Conservation (phyloP, 163 green algal genomes). For the Chlamydomonas reinhardtii region DNA sequence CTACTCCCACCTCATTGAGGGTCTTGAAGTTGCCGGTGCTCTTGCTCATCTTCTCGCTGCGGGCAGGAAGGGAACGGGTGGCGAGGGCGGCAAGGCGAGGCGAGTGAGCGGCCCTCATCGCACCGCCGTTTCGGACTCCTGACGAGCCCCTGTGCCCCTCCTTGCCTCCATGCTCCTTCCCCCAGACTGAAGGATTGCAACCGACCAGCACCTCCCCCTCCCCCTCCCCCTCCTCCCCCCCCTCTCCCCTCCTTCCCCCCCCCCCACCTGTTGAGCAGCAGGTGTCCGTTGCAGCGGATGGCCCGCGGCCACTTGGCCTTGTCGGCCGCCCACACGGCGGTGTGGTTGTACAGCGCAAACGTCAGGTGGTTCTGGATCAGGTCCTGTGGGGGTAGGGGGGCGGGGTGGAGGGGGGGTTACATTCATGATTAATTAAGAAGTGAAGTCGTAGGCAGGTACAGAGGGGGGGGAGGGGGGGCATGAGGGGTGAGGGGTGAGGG, state of each 20-base stretch:
- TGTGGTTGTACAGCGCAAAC: constrained; percentile 99
- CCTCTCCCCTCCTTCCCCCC: constrained; percentile 68
- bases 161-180: no score
- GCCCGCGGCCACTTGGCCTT: constrained; percentile 80
- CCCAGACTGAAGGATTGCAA: no score
- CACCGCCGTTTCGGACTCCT: no score
- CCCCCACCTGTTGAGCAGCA: constrained; percentile 90
- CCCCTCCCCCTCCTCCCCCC: neutral
- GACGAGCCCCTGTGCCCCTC: no score
- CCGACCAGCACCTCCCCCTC: no score
- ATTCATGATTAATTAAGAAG: no score
- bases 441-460: no score
- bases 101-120: no score
- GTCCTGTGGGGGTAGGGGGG: constrained; percentile 74
- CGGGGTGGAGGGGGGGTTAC: neutral
- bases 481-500: neutral
- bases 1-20: constrained; percentile 52
- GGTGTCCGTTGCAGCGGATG: constrained; percentile 97
- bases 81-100: no score
- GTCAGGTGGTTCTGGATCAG: constrained; percentile 99
- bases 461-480: no score
- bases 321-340: constrained; percentile 84
- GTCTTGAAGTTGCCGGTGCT: constrained; percentile 97
- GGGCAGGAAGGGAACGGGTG: neutral
- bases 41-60: constrained; percentile 95